Percentiles rank a stretch among this genome's conserved stretches.
These are phyloP conservation scores for Phytophthora cactorum DNA, from an alignment of 352 stramenopile genomes.

Conservation along the genomic window DNA sequence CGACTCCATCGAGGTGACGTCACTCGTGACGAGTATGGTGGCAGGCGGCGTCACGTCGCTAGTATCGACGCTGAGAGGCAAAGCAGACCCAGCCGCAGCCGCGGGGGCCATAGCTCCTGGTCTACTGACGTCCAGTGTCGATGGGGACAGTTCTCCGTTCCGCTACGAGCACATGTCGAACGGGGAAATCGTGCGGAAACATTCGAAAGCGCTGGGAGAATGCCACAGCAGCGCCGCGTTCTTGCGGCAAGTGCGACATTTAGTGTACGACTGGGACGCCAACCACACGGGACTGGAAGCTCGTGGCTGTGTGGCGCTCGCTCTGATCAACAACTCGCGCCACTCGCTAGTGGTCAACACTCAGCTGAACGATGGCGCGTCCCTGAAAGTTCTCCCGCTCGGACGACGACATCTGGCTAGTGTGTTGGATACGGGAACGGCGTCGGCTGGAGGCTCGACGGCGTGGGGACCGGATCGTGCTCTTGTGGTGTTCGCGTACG, in stretches of 20 bases:
- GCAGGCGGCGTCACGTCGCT: conserved; percentile 77
- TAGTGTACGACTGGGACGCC: conserved; percentile 88
- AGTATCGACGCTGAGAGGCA: conserved; percentile 82
- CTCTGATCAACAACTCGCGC: conserved; percentile 80
- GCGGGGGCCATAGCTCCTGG: conserved; percentile 32
- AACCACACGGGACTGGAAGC: conserved; percentile 86
- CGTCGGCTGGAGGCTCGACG: conserved; percentile 27
- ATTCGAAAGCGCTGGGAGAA: conserved; percentile 56
- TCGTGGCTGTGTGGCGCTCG: conserved; percentile 76
- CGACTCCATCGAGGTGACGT: conserved; percentile 87
- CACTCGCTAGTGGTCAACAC: conserved; percentile 76
- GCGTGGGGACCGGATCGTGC: conserved; percentile 69
- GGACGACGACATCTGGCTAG: conserved; percentile 62
- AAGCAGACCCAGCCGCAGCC: conserved; percentile 62
- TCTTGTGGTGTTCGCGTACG: conserved; percentile 83
- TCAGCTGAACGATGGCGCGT: conserved; percentile 76
- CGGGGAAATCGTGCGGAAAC: conserved; percentile 73
- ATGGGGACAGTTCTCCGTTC: conserved; percentile 41
- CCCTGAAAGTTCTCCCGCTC: conserved; percentile 69
- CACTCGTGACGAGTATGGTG: conserved; percentile 84
- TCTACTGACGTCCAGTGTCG: conserved; percentile 35
- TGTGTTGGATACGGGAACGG: conserved; percentile 36
- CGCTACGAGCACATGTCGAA: conserved; percentile 80
- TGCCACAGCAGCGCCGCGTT: conserved; percentile 63
- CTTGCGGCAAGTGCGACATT: conserved; percentile 66